Conservation (phyloP, 768 basidiomycete species). For the Phanerodontia chrysosporium region DNA sequence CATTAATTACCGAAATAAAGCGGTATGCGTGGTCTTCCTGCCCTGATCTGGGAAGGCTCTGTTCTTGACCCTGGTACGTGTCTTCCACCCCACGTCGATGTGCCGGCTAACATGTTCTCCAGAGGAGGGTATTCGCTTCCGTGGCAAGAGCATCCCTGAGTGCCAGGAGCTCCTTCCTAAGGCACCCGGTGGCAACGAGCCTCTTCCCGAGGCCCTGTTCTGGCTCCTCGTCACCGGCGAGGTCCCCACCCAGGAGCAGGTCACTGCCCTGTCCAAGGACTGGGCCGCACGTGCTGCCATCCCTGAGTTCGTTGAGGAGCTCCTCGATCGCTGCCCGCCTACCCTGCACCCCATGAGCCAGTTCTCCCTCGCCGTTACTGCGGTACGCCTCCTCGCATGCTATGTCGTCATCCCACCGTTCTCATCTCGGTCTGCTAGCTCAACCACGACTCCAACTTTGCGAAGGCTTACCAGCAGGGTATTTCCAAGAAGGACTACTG, state of each 20-base stretch:
- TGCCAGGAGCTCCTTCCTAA: conserved; percentile 84
- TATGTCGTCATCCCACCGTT: conserved; percentile 11
- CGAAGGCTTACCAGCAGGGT: conserved; percentile 90
- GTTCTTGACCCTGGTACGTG: conserved; percentile 85
- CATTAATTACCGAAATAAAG: conserved; percentile 32
- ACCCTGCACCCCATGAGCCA: conserved; percentile 99
- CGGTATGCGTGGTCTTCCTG: conserved; percentile 86
- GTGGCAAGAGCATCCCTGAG: conserved; percentile 92
- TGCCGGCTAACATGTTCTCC: conserved; percentile 11
- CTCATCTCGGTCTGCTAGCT: conserved; percentile 38
- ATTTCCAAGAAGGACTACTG: conserved; percentile 96
- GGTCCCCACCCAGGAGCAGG: conserved; percentile 88
- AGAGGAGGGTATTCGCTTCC: conserved; percentile 98
- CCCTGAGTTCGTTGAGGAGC: conserved; percentile 93
- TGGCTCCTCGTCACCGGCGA: conserved; percentile 96
- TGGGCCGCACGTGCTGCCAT: conserved; percentile 93
- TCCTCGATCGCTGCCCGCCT: conserved; percentile 88
- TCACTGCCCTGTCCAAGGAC: conserved; percentile 79
- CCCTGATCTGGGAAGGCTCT: conserved; percentile 97
- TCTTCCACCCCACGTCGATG: neutral
- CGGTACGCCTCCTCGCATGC: conserved; percentile 43
- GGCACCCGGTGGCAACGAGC: conserved; percentile 83
- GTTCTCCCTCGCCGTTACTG: conserved; percentile 94
- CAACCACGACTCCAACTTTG: conserved; percentile 95
- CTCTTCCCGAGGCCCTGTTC: conserved; percentile 91